phyloP scores from a whole-genome alignment of 192 early-diverging fungal genomes.

The Mortierella hygrophila region DNA sequence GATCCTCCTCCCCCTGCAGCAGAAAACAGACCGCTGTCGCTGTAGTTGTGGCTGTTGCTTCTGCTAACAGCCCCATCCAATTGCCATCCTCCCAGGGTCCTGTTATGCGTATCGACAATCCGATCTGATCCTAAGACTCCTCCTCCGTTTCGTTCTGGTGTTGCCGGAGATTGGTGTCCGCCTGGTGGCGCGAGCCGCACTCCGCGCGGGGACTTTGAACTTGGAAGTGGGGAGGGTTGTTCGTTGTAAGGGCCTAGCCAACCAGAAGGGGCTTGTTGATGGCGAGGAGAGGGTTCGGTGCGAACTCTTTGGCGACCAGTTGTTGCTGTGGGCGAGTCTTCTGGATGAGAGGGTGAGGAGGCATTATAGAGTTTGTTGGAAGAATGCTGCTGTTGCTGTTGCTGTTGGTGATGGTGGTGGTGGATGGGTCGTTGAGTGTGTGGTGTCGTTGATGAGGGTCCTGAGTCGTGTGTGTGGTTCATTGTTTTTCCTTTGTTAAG shows the following conservation, averaged over 20 bases:
- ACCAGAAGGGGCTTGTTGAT: constrained; percentile 33
- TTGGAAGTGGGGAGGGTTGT: constrained; percentile 16
- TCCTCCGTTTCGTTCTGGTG: constrained; percentile 10
- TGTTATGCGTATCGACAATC: constrained; percentile 22
- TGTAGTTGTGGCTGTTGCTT: constrained; percentile 2
- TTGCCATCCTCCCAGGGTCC: constrained; percentile 20
- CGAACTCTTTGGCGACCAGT: constrained; percentile 36
- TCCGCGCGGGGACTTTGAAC: constrained; percentile 26
- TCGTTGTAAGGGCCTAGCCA: constrained; percentile 55
- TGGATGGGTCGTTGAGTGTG: constrained; percentile 12
- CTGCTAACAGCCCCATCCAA: constrained; percentile 7
- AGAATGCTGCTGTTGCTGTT: constrained; percentile 3
- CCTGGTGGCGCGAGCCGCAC: constrained; percentile 15
- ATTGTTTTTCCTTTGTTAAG: not conserved
- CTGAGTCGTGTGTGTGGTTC: constrained; percentile 17
- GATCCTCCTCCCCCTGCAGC: constrained; percentile 6
- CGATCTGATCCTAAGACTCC: constrained; percentile 15
- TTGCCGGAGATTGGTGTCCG: constrained; percentile 10
- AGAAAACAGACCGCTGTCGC: not conserved
- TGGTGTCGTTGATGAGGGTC: constrained; percentile 19
- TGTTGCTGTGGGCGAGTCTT: constrained; percentile 13
- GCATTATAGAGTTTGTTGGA: constrained; percentile 17
- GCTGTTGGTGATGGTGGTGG: constrained; percentile 7
- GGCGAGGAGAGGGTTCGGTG: constrained; percentile 45
- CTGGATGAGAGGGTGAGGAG: constrained; percentile 2